These are phyloP conservation scores for Candida pseudofarinosa DNA, from an alignment of 805 yeast genomes.

Conservation along the genomic window DNA sequence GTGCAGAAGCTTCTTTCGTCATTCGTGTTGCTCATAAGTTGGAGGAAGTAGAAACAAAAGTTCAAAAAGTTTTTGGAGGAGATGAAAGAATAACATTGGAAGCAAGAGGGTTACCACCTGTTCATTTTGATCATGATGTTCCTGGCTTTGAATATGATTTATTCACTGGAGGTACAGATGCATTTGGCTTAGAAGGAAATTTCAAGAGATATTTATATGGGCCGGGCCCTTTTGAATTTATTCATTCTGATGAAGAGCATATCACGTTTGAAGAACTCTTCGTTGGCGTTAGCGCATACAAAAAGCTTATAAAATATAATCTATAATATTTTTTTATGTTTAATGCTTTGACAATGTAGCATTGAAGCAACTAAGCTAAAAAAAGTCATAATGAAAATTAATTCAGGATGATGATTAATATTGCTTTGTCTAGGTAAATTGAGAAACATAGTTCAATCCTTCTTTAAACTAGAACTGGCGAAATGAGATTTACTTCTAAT, in stretches of 20 bases:
- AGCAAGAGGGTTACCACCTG: conserved; percentile 5
- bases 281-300: neutral
- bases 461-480: neutral
- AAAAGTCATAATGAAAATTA: too few species aligned
- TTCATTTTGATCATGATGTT: conserved; percentile 2
- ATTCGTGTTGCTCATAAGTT: conserved; percentile 53
- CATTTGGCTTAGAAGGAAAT: conserved; percentile 22
- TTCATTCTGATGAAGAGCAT: neutral
- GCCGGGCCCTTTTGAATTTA: conserved; percentile 40
- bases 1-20: conserved; percentile 45
- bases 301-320: too few species aligned
- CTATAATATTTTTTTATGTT: too few species aligned
- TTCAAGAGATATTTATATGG: conserved; percentile 54
- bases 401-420: too few species aligned
- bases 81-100: conserved; percentile 19
- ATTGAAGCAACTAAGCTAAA: too few species aligned
- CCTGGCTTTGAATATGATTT: conserved; percentile 26
- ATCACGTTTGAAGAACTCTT: neutral
- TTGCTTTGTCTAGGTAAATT: too few species aligned
- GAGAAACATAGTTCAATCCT: too few species aligned
- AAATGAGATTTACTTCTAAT: conserved; percentile 17
- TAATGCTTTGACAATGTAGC: too few species aligned
- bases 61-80: conserved; percentile 31
- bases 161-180: conserved; percentile 47
- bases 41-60: conserved; percentile 30